Base-by-base conservation (phyloP, 2,329 filamentous ascomycete species). In the Exophiala calicioides region DNA sequence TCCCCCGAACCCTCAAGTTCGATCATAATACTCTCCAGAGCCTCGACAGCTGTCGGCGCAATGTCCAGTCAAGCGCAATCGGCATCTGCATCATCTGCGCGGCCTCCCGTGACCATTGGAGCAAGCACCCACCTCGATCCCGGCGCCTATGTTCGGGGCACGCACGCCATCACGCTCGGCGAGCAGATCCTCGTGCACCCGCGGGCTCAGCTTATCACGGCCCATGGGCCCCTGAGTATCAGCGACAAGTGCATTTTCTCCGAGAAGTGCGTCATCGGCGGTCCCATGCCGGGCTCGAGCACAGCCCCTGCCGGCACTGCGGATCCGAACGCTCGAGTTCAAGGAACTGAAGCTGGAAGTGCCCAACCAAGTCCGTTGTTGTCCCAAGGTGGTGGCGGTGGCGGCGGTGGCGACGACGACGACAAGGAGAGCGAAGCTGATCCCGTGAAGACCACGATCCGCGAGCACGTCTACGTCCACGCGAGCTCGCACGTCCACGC, bases 171-270 rank as follows among this genome's bases (percentile, higher is more conserved):
- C 54, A 84, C 81, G 33, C 82, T 97, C 53, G 84, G 84, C 46
- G 77, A 86, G 18, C 84, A 89, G 61, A 84, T 82, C 3, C 80
- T 96, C 5, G 71, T 98, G n/a, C 91, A 97, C 61, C 90, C 93
- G 1, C 87, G 90, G 37, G 81, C 84, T 12, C 82, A 84, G 52
- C 78, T 96, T 46, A 86, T 90, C 60, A 85, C 91, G 6, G 82
- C 82, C 47, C 77, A 85, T 40, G 89, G 89, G 3, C 84, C 89
- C 32, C 82, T 97, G 57, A 82, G 83, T 20, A 80, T 95, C 50
- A 90, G 90, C 19, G 82, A 88, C 48, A 82, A 85, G 41, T 93
- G 87, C 60, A 86, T 95, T 34, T 76, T 97, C 32, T 82, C 86
- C 58, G 93, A 97, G 61, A 74, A 74, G 52, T 64, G 60, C 33